Base-by-base conservation (phyloP, 306 rosid species). In the cucumber (Cucumis sativus) region DNA sequence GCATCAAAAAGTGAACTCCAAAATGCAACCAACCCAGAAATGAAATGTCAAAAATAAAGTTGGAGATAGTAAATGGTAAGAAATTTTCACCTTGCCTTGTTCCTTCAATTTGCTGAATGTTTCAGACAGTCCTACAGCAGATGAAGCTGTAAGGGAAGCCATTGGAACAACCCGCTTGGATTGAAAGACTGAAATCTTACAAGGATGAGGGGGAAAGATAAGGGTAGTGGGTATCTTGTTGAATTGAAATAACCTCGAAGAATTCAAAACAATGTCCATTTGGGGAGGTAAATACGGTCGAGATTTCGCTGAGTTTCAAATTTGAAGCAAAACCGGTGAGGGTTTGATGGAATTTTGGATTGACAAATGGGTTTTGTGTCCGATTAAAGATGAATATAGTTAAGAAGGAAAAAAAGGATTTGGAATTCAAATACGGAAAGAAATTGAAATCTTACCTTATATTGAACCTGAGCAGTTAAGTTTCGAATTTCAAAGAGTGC, bases 61-160 rank as follows among this genome's bases (percentile, higher is more conserved):
- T 78, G 58, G 47, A 16, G 25, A 20, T 8, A 33, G 63, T 76
- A 51, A 39, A 43, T 51, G 70, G 51, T 68, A 67, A n/a, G 14
- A 76, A 45, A 70, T 25, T 28, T 83, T 77, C 58, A 92, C 99
- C 86, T 89, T 90, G 72, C 96, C 93, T 54, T 88, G 82, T 65
- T 82, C 76, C 58, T 78, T 95, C 79, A 95, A 58, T 59, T 83
- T 90, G 61, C 54, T 77, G 86, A 95, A 95, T 8, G 97, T 95
- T 80, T 88, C 86, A 37, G 97, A 84, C 71, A 95, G 88, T 35
- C 97, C 90, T 35, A 87, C 84, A 37, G 90, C 20, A 59, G 85
- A 67, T 82, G 76, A 61, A 72, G 86, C 67, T 69, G 83, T 80
- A 80, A 83, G 80, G 77, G 96, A 85, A 39, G 96, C 89, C 89